Conservation (phyloP, 768 basidiomycete species). For the Boletellus ananiceps region DNA sequence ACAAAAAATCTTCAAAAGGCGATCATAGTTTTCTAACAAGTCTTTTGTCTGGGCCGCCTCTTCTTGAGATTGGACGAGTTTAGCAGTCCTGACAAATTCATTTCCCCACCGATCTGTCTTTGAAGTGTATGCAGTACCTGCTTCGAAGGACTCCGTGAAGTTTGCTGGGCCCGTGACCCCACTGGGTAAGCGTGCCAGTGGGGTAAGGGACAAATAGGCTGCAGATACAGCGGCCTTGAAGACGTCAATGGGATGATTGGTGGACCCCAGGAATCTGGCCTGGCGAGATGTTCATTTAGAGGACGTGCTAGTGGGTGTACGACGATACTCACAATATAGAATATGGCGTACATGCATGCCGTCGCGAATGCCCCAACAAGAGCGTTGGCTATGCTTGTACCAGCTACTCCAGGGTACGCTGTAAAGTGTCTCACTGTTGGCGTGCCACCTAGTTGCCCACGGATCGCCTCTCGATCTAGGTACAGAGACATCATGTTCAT, state of each 20-base stretch:
- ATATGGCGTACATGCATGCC: slow-evolving; percentile 46
- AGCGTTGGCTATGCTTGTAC: slow-evolving; percentile 54
- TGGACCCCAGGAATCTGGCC: slow-evolving; percentile 68
- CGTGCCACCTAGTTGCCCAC: slow-evolving; percentile 16
- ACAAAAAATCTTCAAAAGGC: slow-evolving; percentile 40
- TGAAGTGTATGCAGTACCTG: slow-evolving; percentile 46
- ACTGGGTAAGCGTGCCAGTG: slow-evolving; percentile 44
- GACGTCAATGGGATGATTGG: slow-evolving; percentile 55
- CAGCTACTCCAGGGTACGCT: slow-evolving; percentile 65
- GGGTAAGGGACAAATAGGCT: slow-evolving; percentile 63
- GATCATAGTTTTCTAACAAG: slow-evolving; percentile 55
- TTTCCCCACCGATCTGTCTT: slow-evolving; percentile 54
- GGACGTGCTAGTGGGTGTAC: not conserved
- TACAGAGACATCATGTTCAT: slow-evolving; percentile 59
- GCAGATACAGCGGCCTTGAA: slow-evolving; percentile 65
- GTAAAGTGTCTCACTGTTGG: slow-evolving; percentile 46
- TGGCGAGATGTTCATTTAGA: slow-evolving; percentile 26
- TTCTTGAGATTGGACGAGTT: slow-evolving; percentile 49
- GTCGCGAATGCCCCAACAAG: slow-evolving; percentile 44
- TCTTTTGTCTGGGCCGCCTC: slow-evolving; percentile 42
- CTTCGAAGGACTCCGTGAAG: slow-evolving; percentile 13
- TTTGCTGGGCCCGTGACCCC: not conserved
- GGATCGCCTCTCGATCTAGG: slow-evolving; percentile 45
- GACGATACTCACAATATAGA: slow-evolving; percentile 56
- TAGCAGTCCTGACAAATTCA: slow-evolving; percentile 45